Conservation (phyloP, 2,329 filamentous ascomycete genomes). For the Tricladium varicosporioides region DNA sequence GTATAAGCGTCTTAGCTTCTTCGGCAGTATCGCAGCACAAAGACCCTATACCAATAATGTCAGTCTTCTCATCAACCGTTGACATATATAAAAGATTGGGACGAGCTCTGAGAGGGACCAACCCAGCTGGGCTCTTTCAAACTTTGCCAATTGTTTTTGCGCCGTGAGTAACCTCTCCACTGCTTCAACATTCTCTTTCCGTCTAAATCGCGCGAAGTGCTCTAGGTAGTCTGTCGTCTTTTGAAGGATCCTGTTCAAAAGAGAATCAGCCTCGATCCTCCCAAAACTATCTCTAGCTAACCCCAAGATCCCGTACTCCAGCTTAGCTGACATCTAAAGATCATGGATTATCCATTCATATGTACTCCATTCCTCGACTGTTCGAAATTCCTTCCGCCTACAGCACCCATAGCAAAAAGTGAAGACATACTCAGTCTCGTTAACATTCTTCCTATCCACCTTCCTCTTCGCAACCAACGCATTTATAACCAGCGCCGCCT, state of each 20-base stretch:
- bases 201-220: slow-evolving; percentile 92
- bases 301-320: no score
- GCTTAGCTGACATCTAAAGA: no score
- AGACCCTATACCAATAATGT: no score
- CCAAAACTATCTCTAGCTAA: no score
- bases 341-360: no score
- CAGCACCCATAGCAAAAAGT: not conserved
- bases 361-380: no score
- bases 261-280: not conserved
- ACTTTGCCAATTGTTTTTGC: slow-evolving; percentile 79
- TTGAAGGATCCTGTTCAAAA: slow-evolving; percentile 62
- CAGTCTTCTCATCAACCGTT: no score
- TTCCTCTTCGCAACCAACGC: slow-evolving; percentile 80
- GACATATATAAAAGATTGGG: no score
- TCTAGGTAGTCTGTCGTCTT: slow-evolving; percentile 93
- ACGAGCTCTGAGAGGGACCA: no score
- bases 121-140: slow-evolving; percentile 93
- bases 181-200: slow-evolving; percentile 91
- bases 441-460: slow-evolving; percentile 76
- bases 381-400: not conserved
- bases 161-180: slow-evolving; percentile 82
- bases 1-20: slow-evolving; percentile 95
- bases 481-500: slow-evolving; percentile 88
- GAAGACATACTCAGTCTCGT: slow-evolving; percentile 74
- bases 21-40: slow-evolving; percentile 90